Base-by-base conservation (phyloP, 129 eudicot species). In the Flaveria linearis region DNA sequence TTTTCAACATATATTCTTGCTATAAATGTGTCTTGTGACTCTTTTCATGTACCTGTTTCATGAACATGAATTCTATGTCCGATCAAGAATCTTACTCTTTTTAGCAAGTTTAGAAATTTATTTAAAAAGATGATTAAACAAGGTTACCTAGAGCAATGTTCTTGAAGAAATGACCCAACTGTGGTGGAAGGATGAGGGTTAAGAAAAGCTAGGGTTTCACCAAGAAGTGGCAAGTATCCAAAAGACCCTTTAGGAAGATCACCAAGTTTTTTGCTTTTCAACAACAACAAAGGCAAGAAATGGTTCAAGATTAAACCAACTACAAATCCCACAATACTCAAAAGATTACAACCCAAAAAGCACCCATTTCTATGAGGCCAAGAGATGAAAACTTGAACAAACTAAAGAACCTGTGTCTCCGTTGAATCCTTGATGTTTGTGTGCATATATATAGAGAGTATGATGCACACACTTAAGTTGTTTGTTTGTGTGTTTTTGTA, bases 161-260 rank as follows among this genome's bases (percentile, higher is more conserved):
- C 80, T 56, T 88, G 91, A 79, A 91, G 87, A 51, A 86, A 91
- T 65, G 89, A 63, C 23, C 97, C 94, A 81, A 81, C 60, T 36
- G 88, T 84, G 71, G 83, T 84, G 42, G 97, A 86, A 53, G 97
- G 84, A 75, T 91, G 97, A 81, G 93, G 91, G 51, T 86, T 86
- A 67, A 91, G 84, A 79, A 88, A 91, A 17, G 88, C 64, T 50
- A 91, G 86, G 79, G 97, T 91, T 79, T 91, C 93, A 36, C 97
- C 97, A 80, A 91, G 78, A 64, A 91, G 68, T 62, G 97, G 97
- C 75, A 89, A 79, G 76, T 80, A 80, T 39, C 97, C 91, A 83
- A 91, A 88, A 43, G 91, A 76, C 26, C 97, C 97, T 84, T 80
- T 81, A 9, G 94, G 97, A 56, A 86, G 69, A 80, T 6, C 70